phyloP scores from a whole-genome alignment of 2,329 filamentous ascomycete species.

The Botrytis cinerea region DNA sequence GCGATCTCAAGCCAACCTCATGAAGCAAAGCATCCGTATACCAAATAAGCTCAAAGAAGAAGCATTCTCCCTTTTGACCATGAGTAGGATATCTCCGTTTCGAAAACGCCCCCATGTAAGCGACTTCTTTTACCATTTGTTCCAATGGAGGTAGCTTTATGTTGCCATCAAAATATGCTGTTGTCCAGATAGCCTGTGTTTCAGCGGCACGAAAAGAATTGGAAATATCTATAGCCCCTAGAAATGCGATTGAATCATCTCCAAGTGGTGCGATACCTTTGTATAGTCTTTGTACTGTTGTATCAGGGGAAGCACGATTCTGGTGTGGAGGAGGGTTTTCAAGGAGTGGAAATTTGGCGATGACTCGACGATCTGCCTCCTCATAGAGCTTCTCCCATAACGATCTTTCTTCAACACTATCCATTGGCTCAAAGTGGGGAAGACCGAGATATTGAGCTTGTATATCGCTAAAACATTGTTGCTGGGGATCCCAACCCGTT shows the following conservation, averaged over 20 bases:
- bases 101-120: constrained; percentile 21
- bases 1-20: constrained; percentile 14
- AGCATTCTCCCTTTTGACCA: constrained; percentile 16
- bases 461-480: neutral
- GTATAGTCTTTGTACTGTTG: constrained; percentile 26
- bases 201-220: constrained; percentile 24
- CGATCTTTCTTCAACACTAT: neutral
- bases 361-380: constrained; percentile 19
- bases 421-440: neutral
- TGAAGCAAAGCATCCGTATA: constrained; percentile 22
- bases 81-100: constrained; percentile 21
- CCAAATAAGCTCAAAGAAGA: constrained; percentile 21
- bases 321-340: constrained; percentile 19
- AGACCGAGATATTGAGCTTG: neutral
- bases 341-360: constrained; percentile 21
- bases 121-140: constrained; percentile 19
- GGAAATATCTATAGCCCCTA: constrained; percentile 20
- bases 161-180: constrained; percentile 25
- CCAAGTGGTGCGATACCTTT: constrained; percentile 23
- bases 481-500: neutral
- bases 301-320: neutral
- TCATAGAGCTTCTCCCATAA: constrained; percentile 34
- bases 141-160: constrained; percentile 18
- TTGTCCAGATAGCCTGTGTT: constrained; percentile 27
- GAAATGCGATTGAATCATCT: constrained; percentile 24